These are phyloP conservation scores for Monosporascus sp. DNA, from an alignment of 2,329 filamentous ascomycete species.

Conservation along the genomic window DNA sequence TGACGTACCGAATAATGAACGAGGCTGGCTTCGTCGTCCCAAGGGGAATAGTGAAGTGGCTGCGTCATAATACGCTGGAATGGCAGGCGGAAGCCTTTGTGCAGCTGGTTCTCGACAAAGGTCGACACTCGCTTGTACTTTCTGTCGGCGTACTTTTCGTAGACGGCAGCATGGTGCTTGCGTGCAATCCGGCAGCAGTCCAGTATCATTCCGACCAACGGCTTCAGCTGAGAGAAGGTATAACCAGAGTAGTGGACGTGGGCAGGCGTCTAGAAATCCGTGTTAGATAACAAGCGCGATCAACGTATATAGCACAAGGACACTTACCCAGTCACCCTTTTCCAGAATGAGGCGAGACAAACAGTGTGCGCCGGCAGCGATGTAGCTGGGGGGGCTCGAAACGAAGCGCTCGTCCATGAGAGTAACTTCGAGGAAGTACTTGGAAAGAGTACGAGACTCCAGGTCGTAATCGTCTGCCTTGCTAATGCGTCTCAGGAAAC, in stretches of 20 bases:
- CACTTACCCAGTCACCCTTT: slow-evolving; percentile 88
- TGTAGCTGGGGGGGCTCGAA: slow-evolving; percentile 80
- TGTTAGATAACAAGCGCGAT: slow-evolving; percentile 28
- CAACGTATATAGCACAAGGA: background rate
- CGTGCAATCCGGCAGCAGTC: slow-evolving; percentile 81
- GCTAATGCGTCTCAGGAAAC: slow-evolving; percentile 92
- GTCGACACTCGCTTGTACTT: slow-evolving; percentile 80
- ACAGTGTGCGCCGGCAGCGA: slow-evolving; percentile 88
- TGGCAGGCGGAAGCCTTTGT: slow-evolving; percentile 50
- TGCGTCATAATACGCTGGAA: slow-evolving; percentile 21
- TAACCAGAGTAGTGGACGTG: slow-evolving; percentile 95
- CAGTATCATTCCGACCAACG: slow-evolving; percentile 70
- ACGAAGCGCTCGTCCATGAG: slow-evolving; percentile 99
- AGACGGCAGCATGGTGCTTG: slow-evolving; percentile 81
- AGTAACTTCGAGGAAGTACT: slow-evolving; percentile 95
- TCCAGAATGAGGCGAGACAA: slow-evolving; percentile 80
- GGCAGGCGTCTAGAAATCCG: slow-evolving; percentile 55
- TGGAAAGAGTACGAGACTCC: slow-evolving; percentile 89
- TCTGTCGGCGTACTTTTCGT: slow-evolving; percentile 85
- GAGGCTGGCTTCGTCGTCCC: slow-evolving; percentile 7
- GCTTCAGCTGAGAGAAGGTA: slow-evolving; percentile 76
- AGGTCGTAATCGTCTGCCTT: slow-evolving; percentile 97
- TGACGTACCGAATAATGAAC: slow-evolving; percentile 6
- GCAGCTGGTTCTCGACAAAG: slow-evolving; percentile 72
- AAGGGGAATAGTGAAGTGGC: slow-evolving; percentile 5